These are phyloP conservation scores for Ceratobasidium sp. DNA, from an alignment of 1,284 basidiomycete species.

Conservation along the genomic window DNA sequence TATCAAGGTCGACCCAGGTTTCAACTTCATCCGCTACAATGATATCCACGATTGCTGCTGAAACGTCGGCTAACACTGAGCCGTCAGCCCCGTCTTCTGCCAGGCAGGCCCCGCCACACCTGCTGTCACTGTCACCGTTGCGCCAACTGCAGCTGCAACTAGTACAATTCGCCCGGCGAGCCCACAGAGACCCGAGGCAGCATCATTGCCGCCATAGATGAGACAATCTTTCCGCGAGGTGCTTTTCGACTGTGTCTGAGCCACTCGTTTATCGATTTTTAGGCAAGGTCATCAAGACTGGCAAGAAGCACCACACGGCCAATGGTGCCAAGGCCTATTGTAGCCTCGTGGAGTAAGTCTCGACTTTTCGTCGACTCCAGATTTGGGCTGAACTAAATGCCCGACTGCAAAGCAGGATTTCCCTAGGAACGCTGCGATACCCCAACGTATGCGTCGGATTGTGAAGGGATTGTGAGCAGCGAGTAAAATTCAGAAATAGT, in stretches of 20 bases:
- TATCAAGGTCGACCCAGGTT: neutral
- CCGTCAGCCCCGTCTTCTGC: neutral
- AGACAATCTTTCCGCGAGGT: neutral
- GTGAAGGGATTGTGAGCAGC: neutral
- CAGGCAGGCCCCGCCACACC: neutral
- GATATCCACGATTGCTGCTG: neutral
- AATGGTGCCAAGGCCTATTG: neutral
- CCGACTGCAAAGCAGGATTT: neutral
- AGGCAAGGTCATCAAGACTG: slow-evolving; percentile 5
- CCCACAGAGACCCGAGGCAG: neutral
- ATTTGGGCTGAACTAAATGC: neutral
- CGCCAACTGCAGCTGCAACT: neutral
- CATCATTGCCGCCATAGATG: neutral
- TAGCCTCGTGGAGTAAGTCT: slow-evolving; percentile 13
- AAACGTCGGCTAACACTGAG: neutral
- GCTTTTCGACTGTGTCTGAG: slow-evolving; percentile 17
- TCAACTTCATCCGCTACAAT: neutral
- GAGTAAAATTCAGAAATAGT: neutral
- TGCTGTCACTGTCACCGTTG: slow-evolving; percentile 5
- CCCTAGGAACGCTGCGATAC: neutral
- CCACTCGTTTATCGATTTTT: slow-evolving; percentile 14
- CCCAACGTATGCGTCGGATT: slow-evolving; percentile 5
- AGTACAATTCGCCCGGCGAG: slow-evolving; percentile 15
- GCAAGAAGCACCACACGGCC: neutral
- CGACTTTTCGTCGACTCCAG: neutral